Evolutionary conservation across 2,329 filamentous ascomycete genomes (phyloP).

Genomic region (Thielaviopsis euricoi): DNA sequence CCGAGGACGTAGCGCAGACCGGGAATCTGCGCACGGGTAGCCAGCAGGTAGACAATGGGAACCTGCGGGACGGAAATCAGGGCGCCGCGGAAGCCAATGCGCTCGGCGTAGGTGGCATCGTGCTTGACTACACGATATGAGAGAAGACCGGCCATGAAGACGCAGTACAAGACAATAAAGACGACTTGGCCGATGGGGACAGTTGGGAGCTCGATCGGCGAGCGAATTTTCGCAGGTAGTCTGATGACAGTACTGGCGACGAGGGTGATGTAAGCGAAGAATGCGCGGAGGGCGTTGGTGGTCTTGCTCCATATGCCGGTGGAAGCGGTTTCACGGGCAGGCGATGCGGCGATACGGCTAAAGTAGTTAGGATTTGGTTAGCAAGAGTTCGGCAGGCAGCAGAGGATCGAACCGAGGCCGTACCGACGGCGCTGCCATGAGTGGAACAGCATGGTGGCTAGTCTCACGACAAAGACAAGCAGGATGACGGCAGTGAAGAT

Average conservation of each 20-base stretch:
- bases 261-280: slow-evolving; percentile 38
- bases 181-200: slow-evolving; percentile 39
- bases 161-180: slow-evolving; percentile 39
- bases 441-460: background rate
- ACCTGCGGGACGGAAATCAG: slow-evolving; percentile 50
- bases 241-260: slow-evolving; percentile 38
- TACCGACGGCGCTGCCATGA: slow-evolving; percentile 7
- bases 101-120: slow-evolving; percentile 44
- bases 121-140: slow-evolving; percentile 28
- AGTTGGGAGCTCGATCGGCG: slow-evolving; percentile 39
- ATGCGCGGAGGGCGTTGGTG: slow-evolving; percentile 37
- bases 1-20: slow-evolving; percentile 37
- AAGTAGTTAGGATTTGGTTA: background rate
- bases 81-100: slow-evolving; percentile 49
- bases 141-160: slow-evolving; percentile 41
- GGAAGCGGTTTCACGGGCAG: slow-evolving; percentile 24
- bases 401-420: background rate
- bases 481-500: slow-evolving; percentile 2
- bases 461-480: slow-evolving; percentile 2
- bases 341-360: slow-evolving; percentile 29
- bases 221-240: slow-evolving; percentile 28
- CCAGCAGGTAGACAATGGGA: slow-evolving; percentile 45
- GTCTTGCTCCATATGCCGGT: slow-evolving; percentile 34
- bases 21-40: slow-evolving; percentile 39
- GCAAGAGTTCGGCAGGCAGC: background rate